Evolutionary conservation across 2,329 filamentous ascomycete species (phyloP).

Genomic region (Aspergillus chevalieri): DNA sequence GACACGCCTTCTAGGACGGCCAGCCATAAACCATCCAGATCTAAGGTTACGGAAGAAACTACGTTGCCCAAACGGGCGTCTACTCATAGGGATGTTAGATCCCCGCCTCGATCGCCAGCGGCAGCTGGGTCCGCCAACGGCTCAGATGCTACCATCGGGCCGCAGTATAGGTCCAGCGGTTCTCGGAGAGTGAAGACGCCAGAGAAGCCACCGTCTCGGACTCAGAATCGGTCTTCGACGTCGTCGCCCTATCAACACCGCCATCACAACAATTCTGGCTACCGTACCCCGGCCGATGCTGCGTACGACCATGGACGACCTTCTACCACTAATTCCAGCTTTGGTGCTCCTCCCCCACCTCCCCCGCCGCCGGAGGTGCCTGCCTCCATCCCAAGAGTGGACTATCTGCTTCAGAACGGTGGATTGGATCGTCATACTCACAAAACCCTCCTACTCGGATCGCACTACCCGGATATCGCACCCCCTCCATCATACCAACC

Average conservation of each 20-base stretch:
- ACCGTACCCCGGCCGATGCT: conserved; percentile 31
- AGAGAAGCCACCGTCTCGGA: conserved; percentile 30
- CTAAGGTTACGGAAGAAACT: conserved; percentile 25
- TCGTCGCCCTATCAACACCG: conserved; percentile 16
- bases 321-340: conserved; percentile 23
- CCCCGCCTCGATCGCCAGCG: conserved; percentile 30
- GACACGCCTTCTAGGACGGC: conserved; percentile 30
- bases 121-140: conserved; percentile 34
- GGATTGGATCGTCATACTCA: conserved; percentile 68
- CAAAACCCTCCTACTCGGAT: conserved; percentile 58
- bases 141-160: conserved; percentile 43
- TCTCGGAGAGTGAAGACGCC: conserved; percentile 25
- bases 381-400: conserved; percentile 71
- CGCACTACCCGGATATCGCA: conserved; percentile 49
- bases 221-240: conserved; percentile 26
- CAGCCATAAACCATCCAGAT: conserved; percentile 30
- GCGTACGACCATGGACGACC: conserved; percentile 29
- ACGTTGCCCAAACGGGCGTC: conserved; percentile 27
- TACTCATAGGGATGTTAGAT: conserved; percentile 23
- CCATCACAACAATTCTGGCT: conserved; percentile 3
- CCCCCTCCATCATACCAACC: conserved; percentile 57
- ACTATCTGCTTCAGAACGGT: conserved; percentile 86
- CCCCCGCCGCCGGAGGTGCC: conserved; percentile 64
- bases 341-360: conserved; percentile 57
- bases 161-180: conserved; percentile 33